Evolutionary conservation across 2,329 filamentous ascomycete species (phyloP).

Genomic region (Thielaviopsis populi): DNA sequence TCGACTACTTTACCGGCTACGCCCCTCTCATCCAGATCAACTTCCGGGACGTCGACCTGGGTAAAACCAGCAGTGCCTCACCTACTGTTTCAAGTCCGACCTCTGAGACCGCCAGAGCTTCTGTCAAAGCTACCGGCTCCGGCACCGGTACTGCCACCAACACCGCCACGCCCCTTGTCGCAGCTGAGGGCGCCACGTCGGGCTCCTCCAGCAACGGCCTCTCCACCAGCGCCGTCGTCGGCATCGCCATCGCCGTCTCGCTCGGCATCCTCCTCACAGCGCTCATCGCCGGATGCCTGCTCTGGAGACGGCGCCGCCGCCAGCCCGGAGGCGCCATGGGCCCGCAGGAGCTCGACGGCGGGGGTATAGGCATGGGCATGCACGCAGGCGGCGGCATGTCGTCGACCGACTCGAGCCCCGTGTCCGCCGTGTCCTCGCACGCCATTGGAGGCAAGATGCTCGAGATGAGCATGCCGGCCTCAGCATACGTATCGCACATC

Average conservation of each 20-base stretch:
- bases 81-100: not conserved
- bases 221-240: constrained; percentile 17
- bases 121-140: not conserved
- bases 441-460: constrained; percentile 5
- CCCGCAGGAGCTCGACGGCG: constrained; percentile 7
- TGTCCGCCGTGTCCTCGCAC: not conserved
- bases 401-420: not conserved
- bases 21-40: constrained; percentile 24
- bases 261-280: constrained; percentile 13
- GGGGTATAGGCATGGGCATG: not conserved
- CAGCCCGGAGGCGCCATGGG: not conserved
- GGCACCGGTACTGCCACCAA: not conserved
- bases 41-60: constrained; percentile 20
- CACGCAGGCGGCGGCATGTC: not conserved
- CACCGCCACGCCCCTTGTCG: not conserved
- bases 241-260: constrained; percentile 19
- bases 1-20: constrained; percentile 7
- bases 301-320: constrained; percentile 8
- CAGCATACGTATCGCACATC: constrained; percentile 9
- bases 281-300: constrained; percentile 10
- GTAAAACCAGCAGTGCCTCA: constrained; percentile 12
- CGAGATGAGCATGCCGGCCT: constrained; percentile 12
- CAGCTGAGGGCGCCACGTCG: constrained; percentile 8
- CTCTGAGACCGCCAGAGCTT: not conserved
- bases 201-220: constrained; percentile 5